Evolutionary conservation across 495 filamentous ascomycete genomes (phyloP).

Genomic region (Corynascus novoguineensis): DNA sequence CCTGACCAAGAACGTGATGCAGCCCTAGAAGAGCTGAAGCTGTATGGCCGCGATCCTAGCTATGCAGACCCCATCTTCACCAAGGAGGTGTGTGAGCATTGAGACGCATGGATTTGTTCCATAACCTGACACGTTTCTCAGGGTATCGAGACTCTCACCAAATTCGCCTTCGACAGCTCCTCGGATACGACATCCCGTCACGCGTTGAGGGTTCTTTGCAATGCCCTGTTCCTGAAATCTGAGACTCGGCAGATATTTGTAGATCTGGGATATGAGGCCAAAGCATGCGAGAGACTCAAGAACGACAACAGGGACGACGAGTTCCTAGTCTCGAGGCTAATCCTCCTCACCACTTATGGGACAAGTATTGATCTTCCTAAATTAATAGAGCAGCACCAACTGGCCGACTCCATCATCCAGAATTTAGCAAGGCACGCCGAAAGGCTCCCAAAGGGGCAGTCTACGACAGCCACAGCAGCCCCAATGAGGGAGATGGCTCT

Average conservation of each 20-base stretch:
- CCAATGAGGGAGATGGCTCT: conserved; percentile 76
- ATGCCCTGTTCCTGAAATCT: conserved; percentile 68
- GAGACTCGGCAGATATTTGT: conserved; percentile 75
- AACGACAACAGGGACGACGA: conserved; percentile 79
- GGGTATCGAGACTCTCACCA: conserved; percentile 69
- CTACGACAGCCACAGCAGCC: conserved; percentile 33
- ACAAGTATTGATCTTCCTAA: conserved; percentile 62
- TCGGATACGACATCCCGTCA: conserved; percentile 60
- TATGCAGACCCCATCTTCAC: conserved; percentile 78
- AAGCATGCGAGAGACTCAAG: conserved; percentile 67
- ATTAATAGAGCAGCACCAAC: conserved; percentile 62
- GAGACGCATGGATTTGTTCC: background rate
- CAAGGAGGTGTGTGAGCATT: conserved; percentile 50
- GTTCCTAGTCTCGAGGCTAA: conserved; percentile 74
- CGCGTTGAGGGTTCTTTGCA: conserved; percentile 81
- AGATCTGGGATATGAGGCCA: conserved; percentile 66
- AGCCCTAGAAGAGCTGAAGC: conserved; percentile 67
- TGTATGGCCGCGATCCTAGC: conserved; percentile 65
- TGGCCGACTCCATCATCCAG: conserved; percentile 63
- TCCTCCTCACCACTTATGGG: conserved; percentile 82
- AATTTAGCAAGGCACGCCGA: conserved; percentile 64
- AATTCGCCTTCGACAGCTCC: conserved; percentile 63
- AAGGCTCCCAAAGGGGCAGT: conserved; percentile 15
- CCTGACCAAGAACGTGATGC: conserved; percentile 51
- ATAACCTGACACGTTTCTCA: conserved; percentile 29